Evolutionary conservation across 495 filamentous ascomycete genomes (phyloP), one percentile per base, ranked within the genome.

Genomic region (Thermothielavioides terrestris): DNA sequence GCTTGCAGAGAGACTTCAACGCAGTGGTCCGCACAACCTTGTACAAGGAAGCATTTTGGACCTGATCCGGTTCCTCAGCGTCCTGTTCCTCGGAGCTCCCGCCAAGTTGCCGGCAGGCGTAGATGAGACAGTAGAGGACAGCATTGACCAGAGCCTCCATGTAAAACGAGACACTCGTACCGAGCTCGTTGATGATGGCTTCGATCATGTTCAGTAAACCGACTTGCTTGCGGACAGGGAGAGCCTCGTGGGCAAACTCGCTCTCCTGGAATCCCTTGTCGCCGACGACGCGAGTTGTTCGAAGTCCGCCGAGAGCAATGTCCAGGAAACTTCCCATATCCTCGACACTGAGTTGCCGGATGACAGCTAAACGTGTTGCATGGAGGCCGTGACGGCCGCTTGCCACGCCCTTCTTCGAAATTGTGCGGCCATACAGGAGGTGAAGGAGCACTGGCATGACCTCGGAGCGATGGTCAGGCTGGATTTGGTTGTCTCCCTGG

Each of bases 121-220:
- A 72, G 22, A 92, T 71, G 20, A 90, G 69, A 57, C 86, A 94
- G 58, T 86, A 89, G 2, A 96, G 63, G 6, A 94, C 70, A 2
- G 88, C 78, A 57, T 89, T 78, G 58, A 88, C 70, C 6, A 96
- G 65, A 10, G 74, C 69, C 30, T 73, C 64, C 23, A 82, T 71
- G 52, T 82, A 88, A 1, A 79, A 71, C 5, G 65, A 49, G 47
- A 94, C 76, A 18, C 77, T 80, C 14, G 71, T 79, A 36, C 88
- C 86, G 21, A 96, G 75, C 26, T 89, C 86, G 21, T 83, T 82
- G 52, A 95, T 80, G 60, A 97, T 77, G n/a, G 88, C 82, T 44
- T 89, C 83, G 36, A 92, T 73, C 87, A 97, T 91, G 60, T 89
- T 89, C 35, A 95, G 63, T 54, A 95, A 71, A 64, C 92, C 92